These are phyloP conservation scores for Pythium guiyangense DNA, from an alignment of 352 stramenopile genomes.

Conservation along the genomic window DNA sequence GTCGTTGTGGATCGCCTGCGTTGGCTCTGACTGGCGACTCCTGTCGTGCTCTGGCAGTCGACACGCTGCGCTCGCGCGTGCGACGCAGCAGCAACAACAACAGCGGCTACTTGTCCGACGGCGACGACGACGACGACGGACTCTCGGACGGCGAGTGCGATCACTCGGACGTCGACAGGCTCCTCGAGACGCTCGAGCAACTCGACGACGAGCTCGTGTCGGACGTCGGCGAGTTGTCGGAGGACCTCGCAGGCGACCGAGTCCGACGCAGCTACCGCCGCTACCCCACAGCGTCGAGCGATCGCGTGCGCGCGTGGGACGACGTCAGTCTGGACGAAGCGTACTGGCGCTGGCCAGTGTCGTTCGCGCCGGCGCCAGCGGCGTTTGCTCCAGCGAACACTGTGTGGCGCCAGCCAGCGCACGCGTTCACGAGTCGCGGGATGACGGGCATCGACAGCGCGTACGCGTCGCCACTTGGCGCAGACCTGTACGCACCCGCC, in stretches of 20 bases:
- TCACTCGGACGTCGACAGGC: conserved; percentile 13
- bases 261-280: not conserved
- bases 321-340: conserved; percentile 1
- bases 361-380: conserved; percentile 1
- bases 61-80: conserved; percentile 8
- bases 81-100: conserved; percentile 6
- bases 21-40: not conserved
- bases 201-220: conserved; percentile 21
- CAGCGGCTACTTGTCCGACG: conserved; percentile 6
- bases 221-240: conserved; percentile 18
- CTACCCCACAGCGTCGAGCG: not conserved
- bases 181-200: conserved; percentile 17
- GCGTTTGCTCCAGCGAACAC: not conserved
- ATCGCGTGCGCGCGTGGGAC: conserved; percentile 10
- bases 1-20: not conserved
- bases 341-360: conserved; percentile 2
- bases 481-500: conserved; percentile 2
- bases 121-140: not conserved
- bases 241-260: conserved; percentile 4
- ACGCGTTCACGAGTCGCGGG: not conserved
- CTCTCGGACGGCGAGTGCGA: conserved; percentile 11
- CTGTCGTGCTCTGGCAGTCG: not conserved
- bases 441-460: not conserved
- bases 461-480: not conserved
- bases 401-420: conserved; percentile 9